Base-by-base conservation (phyloP, 2,329 filamentous ascomycete genomes). In the Pyrenochaeta sp. region DNA sequence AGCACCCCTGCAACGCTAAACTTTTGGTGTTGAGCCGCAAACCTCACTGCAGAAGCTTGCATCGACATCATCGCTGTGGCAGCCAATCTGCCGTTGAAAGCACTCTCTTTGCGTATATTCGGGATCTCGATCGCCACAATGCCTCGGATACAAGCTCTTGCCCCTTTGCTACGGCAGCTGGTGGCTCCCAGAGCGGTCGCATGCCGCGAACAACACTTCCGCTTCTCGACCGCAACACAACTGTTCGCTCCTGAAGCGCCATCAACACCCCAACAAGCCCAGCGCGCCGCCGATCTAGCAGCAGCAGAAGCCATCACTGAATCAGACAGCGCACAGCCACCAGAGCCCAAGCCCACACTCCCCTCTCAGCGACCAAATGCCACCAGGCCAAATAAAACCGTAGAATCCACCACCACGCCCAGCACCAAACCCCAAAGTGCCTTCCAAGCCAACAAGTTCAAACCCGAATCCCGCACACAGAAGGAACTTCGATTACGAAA, bases 161-260 rank as follows among this genome's bases (percentile, higher is more conserved):
- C 78, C 53, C 66, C 79, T 6, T 76, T 82, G 45, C 68, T 82
- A 27, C 69, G 79, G 56, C 79, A 80, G 51, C 59, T 80, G 57
- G 73, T 67, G 3, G 70, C 75, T 5, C 77, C 80, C 22, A 68
- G 75, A 54, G 67, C 73, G 19, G 61, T 75, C 39, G 71, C 77
- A 30, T 67, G 78, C 50, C 70, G 71, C 37, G 77, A 74, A 46
- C 76, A 79, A 46, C 76, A 79, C 71, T 67, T 79, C 54, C 76
- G 75, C 68, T 79, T 81, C 73, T 81, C 79, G 5, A 73, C 69
- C 30, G 71, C 73, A 48, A 44, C 68, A 34, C 62, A 58, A 55
- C 59, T 68, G 58, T 62, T 67, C 60, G 60, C 67, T 55, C 65
- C 56, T 2, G n/a, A 52, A 28, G 72, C 65, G 54, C 70, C 59